Percentiles rank a stretch among this genome's conserved stretches.
Evolutionary conservation across 352 stramenopile species (phyloP).

Genomic region (Phytopythium cucurbitacearum): DNA sequence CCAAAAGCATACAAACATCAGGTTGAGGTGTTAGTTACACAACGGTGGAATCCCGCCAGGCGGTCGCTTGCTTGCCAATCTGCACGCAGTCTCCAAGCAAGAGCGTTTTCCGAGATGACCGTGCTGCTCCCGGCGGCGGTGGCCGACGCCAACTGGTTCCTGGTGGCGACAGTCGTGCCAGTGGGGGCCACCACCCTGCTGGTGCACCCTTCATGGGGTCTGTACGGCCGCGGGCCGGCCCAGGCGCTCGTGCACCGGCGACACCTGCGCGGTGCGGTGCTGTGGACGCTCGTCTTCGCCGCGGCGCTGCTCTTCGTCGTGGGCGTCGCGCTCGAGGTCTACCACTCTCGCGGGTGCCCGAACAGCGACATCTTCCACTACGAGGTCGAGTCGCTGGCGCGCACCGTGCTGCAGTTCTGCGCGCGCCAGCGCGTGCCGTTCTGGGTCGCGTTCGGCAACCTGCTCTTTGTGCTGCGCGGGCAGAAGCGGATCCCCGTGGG

Average conservation of each 20-base stretch:
- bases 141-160: constrained; percentile 64
- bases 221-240: constrained; percentile 11
- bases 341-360: constrained; percentile 54
- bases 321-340: constrained; percentile 47
- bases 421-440: constrained; percentile 45
- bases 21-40: too few relatives aligned
- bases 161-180: constrained; percentile 27
- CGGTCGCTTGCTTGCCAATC: too few relatives aligned
- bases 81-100: too few relatives aligned
- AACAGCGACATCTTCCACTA: constrained; percentile 66
- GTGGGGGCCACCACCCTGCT: constrained; percentile 24
- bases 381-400: constrained; percentile 63
- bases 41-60: too few relatives aligned
- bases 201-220: constrained; percentile 37
- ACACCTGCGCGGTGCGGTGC: constrained; percentile 15
- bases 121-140: constrained; percentile 65
- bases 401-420: constrained; percentile 58
- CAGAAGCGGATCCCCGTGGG: constrained; percentile 57
- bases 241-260: constrained; percentile 2
- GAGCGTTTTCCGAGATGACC: constrained; percentile 33
- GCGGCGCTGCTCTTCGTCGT: constrained; percentile 27
- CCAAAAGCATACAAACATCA: too few relatives aligned
- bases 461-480: constrained; percentile 71
- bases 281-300: constrained; percentile 44
- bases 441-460: constrained; percentile 70